phyloP scores from a whole-genome alignment of 192 early-diverging fungal genomes.

The Coemansia sp. region DNA sequence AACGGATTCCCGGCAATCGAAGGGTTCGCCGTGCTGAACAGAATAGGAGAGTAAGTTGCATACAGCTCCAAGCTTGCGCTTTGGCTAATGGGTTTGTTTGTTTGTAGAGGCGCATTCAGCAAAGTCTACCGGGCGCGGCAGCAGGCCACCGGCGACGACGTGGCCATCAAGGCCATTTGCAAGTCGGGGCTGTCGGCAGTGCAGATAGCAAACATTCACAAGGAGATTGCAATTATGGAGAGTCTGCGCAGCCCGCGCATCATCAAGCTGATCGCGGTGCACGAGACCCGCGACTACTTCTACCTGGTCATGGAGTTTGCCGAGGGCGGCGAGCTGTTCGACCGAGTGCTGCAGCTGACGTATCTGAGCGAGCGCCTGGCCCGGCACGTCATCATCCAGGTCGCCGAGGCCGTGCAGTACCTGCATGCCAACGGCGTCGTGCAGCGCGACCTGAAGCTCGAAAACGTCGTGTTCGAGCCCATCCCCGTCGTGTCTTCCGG shows the following conservation, averaged over 20 bases:
- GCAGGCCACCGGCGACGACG: conserved; percentile 56
- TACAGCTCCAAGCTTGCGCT: background rate
- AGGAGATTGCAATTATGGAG: conserved; percentile 85
- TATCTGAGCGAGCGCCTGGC: conserved; percentile 76
- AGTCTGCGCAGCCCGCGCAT: conserved; percentile 75
- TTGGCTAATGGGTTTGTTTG: background rate
- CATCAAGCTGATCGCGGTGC: conserved; percentile 71
- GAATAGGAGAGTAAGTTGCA: conserved; percentile 45
- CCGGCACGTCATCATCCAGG: conserved; percentile 82
- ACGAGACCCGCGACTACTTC: conserved; percentile 72
- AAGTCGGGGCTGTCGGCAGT: conserved; percentile 69
- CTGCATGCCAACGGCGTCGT: conserved; percentile 83
- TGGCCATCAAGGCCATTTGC: conserved; percentile 82
- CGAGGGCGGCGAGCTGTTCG: conserved; percentile 88
- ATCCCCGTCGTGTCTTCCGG: conserved; percentile 62
- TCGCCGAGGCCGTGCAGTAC: conserved; percentile 79
- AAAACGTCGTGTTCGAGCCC: conserved; percentile 80
- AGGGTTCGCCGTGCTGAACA: conserved; percentile 39
- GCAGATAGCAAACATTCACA: conserved; percentile 79
- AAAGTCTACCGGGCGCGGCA: conserved; percentile 73
- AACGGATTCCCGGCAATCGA: conserved; percentile 47
- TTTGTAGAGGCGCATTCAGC: conserved; percentile 77
- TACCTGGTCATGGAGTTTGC: conserved; percentile 79
- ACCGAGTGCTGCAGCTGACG: conserved; percentile 77
- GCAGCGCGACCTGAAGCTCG: conserved; percentile 92